These are phyloP conservation scores for Candida awuae DNA, from an alignment of 805 yeast genomes.

Conservation along the genomic window DNA sequence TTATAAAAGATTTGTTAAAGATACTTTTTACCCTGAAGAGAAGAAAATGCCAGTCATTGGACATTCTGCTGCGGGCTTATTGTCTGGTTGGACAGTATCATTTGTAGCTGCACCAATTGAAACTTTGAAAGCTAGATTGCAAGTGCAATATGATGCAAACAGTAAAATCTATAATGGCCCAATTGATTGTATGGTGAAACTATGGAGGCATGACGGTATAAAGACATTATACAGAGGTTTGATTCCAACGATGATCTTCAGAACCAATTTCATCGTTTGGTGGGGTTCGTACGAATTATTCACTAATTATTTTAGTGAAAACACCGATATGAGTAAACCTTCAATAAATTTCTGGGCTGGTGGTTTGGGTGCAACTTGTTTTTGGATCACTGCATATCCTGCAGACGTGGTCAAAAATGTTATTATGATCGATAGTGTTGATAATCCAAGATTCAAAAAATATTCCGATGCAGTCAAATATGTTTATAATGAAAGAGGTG, in stretches of 20 bases:
- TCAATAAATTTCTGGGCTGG: conserved; percentile 88
- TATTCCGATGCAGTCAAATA: conserved; percentile 67
- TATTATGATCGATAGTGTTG: conserved; percentile 70
- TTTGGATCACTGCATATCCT: conserved; percentile 88
- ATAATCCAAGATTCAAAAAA: conserved; percentile 59
- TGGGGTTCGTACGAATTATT: conserved; percentile 89
- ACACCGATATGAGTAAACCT: conserved; percentile 60
- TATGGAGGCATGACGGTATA: conserved; percentile 54
- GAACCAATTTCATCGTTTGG: conserved; percentile 83
- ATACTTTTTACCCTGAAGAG: conserved; percentile 52
- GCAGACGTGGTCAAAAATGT: conserved; percentile 83
- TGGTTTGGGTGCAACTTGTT: conserved; percentile 76
- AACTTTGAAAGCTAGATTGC: conserved; percentile 79
- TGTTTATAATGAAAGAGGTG: conserved; percentile 57
- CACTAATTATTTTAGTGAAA: conserved; percentile 55
- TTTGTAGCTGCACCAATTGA: conserved; percentile 96
- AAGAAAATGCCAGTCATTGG: conserved; percentile 65
- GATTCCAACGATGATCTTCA: conserved; percentile 76
- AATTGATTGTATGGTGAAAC: conserved; percentile 57
- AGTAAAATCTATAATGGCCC: conserved; percentile 70
- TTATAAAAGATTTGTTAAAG: conserved; percentile 61
- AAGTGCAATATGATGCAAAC: conserved; percentile 79
- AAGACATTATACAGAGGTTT: conserved; percentile 75
- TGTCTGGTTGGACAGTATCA: conserved; percentile 90
- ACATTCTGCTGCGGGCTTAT: conserved; percentile 63